Base-by-base conservation (phyloP, 2,329 filamentous ascomycete genomes). In the Talaromyces rugulosus region DNA sequence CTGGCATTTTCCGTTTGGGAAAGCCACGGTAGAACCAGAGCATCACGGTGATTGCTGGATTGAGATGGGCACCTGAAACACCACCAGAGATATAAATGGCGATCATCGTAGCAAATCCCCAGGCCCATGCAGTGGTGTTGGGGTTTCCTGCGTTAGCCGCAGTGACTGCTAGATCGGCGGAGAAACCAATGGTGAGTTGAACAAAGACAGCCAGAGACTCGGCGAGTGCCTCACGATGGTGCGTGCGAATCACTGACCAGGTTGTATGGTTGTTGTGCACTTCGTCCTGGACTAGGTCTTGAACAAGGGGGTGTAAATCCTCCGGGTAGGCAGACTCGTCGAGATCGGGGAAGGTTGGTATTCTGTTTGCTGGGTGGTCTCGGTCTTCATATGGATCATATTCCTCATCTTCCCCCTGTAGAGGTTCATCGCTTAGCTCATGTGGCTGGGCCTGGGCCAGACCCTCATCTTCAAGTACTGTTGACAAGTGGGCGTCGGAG, bases 51-150 rank as follows among this genome's bases (percentile, higher is more conserved):
- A 81, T 73, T 8, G 74, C 71, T 0, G 79, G 79, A 56, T 81
- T 81, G 18, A 81, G 71, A 59, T 81, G 79, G 3, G 77, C 79
- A 58, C 79, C 79, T 4, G 78, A 81, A 18, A 81, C 75, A 59
- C 79, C 79, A 75, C 79, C 79, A 23, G 76, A 78, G 40, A 81
- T 75, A 62, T 81, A 80, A 64, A 81, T 80, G 9, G 72, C 79
- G 34, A 80, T 73, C 80, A 85, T 86, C 27, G 79, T 78, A 1
- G 80, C 82, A 14, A 85, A 74, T 1, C 83, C 84, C 83, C 83
- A 86, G 5, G 79, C 76, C 76, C 74, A 80, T 30, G 71, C 69
- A 3, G 77, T 76, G 9, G 78, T 78, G 63, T 78, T 75, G 4
- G 78, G 78, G 34, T 80, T 82, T 1, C 76, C 77, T 0, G 73